These are phyloP conservation scores for Microstroma glucosiphilum DNA, from an alignment of 1,284 basidiomycete species.

Conservation along the genomic window DNA sequence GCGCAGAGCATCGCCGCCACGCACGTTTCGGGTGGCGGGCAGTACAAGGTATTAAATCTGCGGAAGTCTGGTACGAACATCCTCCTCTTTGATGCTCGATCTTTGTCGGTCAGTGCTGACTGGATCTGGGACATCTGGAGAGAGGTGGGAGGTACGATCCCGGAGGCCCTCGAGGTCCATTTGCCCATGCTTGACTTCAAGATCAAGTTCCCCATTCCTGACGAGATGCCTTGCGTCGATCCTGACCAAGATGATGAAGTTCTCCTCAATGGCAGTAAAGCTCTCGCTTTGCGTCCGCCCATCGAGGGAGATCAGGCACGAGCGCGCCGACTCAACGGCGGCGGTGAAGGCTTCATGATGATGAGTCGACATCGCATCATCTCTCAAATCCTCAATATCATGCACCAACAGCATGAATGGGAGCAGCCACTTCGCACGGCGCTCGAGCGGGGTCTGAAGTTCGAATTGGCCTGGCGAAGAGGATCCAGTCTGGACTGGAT, in stretches of 20 bases:
- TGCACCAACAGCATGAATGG: conserved; percentile 61
- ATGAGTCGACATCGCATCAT: conserved; percentile 63
- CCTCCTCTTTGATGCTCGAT: conserved; percentile 64
- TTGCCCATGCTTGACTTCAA: conserved; percentile 58
- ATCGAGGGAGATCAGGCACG: conserved; percentile 6
- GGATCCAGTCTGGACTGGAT: conserved; percentile 73
- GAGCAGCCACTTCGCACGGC: conserved; percentile 59
- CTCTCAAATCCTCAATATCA: conserved; percentile 55
- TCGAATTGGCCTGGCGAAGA: conserved; percentile 70
- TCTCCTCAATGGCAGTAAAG: background rate
- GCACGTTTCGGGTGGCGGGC: conserved; percentile 42
- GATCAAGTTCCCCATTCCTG: conserved; percentile 63
- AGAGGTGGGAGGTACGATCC: conserved; percentile 57
- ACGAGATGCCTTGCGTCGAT: conserved; percentile 49
- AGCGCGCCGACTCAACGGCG: background rate
- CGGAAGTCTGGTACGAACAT: conserved; percentile 62
- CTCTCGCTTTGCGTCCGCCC: conserved; percentile 15
- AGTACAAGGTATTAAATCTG: conserved; percentile 54
- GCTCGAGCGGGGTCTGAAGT: conserved; percentile 58
- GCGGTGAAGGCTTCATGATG: conserved; percentile 53
- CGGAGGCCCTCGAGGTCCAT: conserved; percentile 55
- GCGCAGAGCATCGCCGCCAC: conserved; percentile 54
- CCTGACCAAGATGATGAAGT: conserved; percentile 12
- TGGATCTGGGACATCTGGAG: conserved; percentile 79
- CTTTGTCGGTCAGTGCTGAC: conserved; percentile 64